Base-by-base conservation (phyloP, 192 early-diverging fungal species). In the Geranomyces michiganensis region DNA sequence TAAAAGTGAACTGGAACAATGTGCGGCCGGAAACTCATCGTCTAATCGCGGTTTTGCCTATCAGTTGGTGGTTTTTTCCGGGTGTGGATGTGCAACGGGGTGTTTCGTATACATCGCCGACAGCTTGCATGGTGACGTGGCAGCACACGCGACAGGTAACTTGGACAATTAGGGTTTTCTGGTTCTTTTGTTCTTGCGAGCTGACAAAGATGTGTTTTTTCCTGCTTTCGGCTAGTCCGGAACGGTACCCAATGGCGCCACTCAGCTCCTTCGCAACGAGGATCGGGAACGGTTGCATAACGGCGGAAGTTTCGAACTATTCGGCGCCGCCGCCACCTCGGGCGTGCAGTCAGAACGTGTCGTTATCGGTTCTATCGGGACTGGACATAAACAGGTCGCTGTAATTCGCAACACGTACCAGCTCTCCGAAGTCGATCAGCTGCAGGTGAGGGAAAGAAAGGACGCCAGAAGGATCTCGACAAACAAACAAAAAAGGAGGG, bases 21-120 rank as follows among this genome's bases (percentile, higher is more conserved):
- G 19, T 47, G 19, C 19, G 10, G 46, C 19, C 46, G 12, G 12
- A 47, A 47, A n/a, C n/a, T n/a, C n/a, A n/a, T n/a, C n/a, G n/a
- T n/a, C n/a, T n/a, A 47, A 47, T 47, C 12, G n/a, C 46, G 46
- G n/a, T 46, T 24, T 43, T 55, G 24, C 10, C 30, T 43, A n/a
- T n/a, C n/a, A 61, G 64, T 19, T 79, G 51, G 36, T 72, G 87
- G 86, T 85, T 53, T 5, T 67, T 67, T 84, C 56, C 59, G 67
- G 29, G 81, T 84, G 22, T 44, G 31, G 58, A 27, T 19, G 58
- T 60, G 5, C 58, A 60, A 29, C 29, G 29, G 8, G 58, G 58
- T 7, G 29, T 60, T 17, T 17, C 51, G 7, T 26, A 53, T 26
- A 26, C 51, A 3, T 41, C 36, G 36, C 36, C 36, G 36, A 41